Conservation (phyloP, 2,329 filamentous ascomycete species). For the Aspergillus brunneoviolaceus region DNA sequence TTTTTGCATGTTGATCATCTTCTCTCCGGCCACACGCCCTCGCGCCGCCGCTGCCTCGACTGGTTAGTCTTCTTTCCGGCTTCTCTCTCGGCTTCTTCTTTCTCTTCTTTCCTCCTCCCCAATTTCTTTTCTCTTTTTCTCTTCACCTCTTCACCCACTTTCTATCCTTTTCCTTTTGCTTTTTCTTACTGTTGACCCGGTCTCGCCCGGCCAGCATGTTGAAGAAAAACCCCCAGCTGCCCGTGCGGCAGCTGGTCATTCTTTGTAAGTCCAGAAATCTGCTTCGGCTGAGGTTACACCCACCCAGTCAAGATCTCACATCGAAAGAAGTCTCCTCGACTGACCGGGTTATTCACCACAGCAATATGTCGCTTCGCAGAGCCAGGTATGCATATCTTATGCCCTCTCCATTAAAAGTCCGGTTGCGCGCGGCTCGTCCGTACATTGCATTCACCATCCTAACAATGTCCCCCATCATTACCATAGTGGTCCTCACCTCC, state of each 20-base stretch:
- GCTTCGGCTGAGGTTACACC: not conserved
- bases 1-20: not conserved
- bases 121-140: slow-evolving; percentile 1
- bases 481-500: slow-evolving; percentile 60
- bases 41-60: not conserved
- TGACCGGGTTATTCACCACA: slow-evolving; percentile 43
- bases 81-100: not conserved
- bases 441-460: not conserved
- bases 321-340: slow-evolving; percentile 1
- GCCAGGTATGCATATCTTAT: slow-evolving; percentile 46
- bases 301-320: too few species aligned
- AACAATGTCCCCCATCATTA: not conserved
- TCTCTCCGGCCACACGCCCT: not conserved
- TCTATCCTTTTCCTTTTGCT: not conserved
- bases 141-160: slow-evolving; percentile 1
- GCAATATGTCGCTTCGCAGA: slow-evolving; percentile 78
- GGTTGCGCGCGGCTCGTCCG: too few species aligned
- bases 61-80: not conserved
- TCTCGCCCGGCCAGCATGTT: not conserved
- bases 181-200: not conserved
- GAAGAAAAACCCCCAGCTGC: slow-evolving; percentile 58
- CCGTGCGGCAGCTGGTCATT: slow-evolving; percentile 73
- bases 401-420: not conserved
- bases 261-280: slow-evolving; percentile 56
- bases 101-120: slow-evolving; percentile 5